Evolutionary conservation across 2,329 filamentous ascomycete genomes (phyloP).

Genomic region (Aspergillus eucalypticola): DNA sequence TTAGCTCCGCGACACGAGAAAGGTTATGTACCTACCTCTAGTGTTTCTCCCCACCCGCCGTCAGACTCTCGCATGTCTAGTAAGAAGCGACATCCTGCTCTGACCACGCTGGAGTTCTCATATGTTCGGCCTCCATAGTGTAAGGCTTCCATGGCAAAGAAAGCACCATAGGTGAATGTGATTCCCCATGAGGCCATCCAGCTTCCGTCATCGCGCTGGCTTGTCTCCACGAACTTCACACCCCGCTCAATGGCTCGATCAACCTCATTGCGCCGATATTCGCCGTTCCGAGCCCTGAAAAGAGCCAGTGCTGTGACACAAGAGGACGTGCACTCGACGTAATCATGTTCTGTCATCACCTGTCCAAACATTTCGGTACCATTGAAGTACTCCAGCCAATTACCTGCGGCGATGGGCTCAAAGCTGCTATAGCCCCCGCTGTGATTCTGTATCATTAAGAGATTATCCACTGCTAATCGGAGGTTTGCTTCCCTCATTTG

Average conservation of each 20-base stretch:
- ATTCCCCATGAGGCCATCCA: constrained; percentile 16
- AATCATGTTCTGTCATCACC: constrained; percentile 15
- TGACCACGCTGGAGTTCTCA: not conserved
- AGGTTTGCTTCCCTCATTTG: not conserved
- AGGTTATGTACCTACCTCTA: not conserved
- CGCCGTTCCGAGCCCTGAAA: not conserved
- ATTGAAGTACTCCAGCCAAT: constrained; percentile 12
- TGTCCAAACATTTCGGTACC: constrained; percentile 13
- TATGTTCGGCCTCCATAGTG: constrained; percentile 1
- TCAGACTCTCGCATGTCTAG: not conserved
- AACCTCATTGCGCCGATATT: constrained; percentile 5
- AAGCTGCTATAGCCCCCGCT: constrained; percentile 12
- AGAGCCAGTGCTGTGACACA: constrained; percentile 3
- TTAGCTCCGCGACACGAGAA: not conserved
- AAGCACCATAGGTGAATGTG: constrained; percentile 11
- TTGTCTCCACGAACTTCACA: not conserved
- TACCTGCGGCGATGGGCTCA: constrained; percentile 3
- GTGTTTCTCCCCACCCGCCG: constrained; percentile 4
- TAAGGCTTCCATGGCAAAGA: constrained; percentile 16
- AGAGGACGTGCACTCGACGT: constrained; percentile 12
- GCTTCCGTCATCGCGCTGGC: constrained; percentile 5
- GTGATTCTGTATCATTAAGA: constrained; percentile 10
- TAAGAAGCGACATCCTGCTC: constrained; percentile 7
- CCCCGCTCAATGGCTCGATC: not conserved
- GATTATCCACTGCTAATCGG: constrained; percentile 6